Evolutionary conservation across 2,329 filamentous ascomycete genomes (phyloP), one percentile per base, ranked within the genome.

Genomic region (Hirsutella rhossiliensis): DNA sequence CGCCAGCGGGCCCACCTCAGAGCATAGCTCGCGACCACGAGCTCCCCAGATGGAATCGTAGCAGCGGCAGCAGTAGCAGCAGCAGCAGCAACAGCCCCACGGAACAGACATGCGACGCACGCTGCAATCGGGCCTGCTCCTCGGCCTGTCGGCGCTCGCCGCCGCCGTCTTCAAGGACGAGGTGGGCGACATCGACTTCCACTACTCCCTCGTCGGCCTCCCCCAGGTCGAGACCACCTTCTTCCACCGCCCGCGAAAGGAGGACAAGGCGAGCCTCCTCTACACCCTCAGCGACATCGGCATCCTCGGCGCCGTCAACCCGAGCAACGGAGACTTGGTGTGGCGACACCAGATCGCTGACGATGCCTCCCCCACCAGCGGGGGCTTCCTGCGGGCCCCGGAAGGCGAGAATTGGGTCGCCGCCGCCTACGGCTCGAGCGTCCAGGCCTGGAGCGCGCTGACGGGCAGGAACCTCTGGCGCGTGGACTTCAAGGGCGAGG

Each of bases 121-220:
- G 52, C 42, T 64, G 43, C 56, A 60, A 53, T 56, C 60, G 50
- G 56, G 55, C 48, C 54, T 65, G 36, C 55, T 68, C 28, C 54
- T 67, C 52, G 64, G 59, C 51, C 57, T 67, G 40, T 61, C 64
- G 45, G 56, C 64, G 41, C 54, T 67, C 40, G 68, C 76, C 42
- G 54, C 54, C 7, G 86, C 88, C 51, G 79, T 97, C 47, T 95
- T 88, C 68, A 73, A 77, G 53, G 92, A 98, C 60, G 90, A 98
- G 64, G 88, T 94, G 53, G 89, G 82, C 68, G 76, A 87, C 55
- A 78, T 94, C 62, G 92, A 98, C 66, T 97, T 88, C 68, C 90
- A 97, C 66, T 81, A 94, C 68, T 79, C 86, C 51, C 80, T 97
- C 41, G 71, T 98, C 56, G 92, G 92, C 57, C 67, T 86, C 32